A percentile compares a stretch with the other conserved stretches of the same genome.
These are phyloP conservation scores for Hygrocybe coccinea DNA, from an alignment of 768 basidiomycete genomes.

Conservation along the genomic window DNA sequence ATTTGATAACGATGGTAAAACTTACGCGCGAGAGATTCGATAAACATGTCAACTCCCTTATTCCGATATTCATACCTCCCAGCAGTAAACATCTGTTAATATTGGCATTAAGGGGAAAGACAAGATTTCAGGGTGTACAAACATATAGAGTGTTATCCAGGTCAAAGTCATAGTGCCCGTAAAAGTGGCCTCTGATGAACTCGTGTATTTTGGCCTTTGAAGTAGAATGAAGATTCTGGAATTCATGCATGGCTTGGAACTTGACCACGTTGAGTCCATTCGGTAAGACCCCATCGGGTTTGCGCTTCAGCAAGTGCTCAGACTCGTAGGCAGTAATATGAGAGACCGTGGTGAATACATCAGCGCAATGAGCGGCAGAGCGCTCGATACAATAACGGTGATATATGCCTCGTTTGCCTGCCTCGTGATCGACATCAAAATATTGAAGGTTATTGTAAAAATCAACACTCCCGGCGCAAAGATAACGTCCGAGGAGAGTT, in stretches of 20 bases:
- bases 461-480: constrained; percentile 96
- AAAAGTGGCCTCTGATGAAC: constrained; percentile 96
- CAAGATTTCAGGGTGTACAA: constrained; percentile 24
- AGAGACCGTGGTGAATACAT: constrained; percentile 96
- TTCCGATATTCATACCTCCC: constrained; percentile 98
- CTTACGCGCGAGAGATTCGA: constrained; percentile 88
- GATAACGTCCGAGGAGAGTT: constrained; percentile 95
- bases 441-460: constrained; percentile 99
- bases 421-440: constrained; percentile 99
- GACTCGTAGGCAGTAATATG: constrained; percentile 98
- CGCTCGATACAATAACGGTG: constrained; percentile 97
- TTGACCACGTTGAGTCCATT: constrained; percentile 99
- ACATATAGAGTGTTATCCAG: constrained; percentile 87
- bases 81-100: constrained; percentile 88
- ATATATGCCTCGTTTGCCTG: constrained; percentile 98
- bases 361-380: constrained; percentile 88
- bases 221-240: constrained; percentile 90
- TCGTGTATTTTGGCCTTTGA: constrained; percentile 98
- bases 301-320: constrained; percentile 94
- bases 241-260: constrained; percentile 99
- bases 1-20: constrained; percentile 11
- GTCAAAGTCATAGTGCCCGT: constrained; percentile 95
- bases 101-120: neutral
- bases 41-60: constrained; percentile 99
- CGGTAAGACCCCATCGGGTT: constrained; percentile 94